These are phyloP conservation scores for Ophiostoma tasmaniense DNA, from an alignment of 2,329 filamentous ascomycete species.

Conservation along the genomic window DNA sequence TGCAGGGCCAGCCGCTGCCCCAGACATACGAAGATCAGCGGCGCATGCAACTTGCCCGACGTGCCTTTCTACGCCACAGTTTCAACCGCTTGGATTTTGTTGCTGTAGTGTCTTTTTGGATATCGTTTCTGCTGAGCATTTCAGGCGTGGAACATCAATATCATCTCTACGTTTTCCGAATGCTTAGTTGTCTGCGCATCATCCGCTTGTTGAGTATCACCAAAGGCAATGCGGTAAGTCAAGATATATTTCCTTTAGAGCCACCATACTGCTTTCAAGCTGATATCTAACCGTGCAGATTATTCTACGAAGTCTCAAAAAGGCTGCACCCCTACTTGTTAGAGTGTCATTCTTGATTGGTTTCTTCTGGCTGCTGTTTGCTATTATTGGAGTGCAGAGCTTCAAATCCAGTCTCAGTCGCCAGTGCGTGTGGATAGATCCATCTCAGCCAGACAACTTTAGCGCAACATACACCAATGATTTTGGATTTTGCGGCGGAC, in stretches of 20 bases:
- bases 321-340: conserved; percentile 81
- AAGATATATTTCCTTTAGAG: too few relatives aligned
- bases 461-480: conserved; percentile 51
- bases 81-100: conserved; percentile 95
- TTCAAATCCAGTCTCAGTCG: conserved; percentile 79
- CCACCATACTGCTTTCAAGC: background rate
- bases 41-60: conserved; percentile 74
- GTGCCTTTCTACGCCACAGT: conserved; percentile 86
- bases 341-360: conserved; percentile 90
- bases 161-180: conserved; percentile 84
- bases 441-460: conserved; percentile 46
- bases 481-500: conserved; percentile 79
- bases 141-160: conserved; percentile 58
- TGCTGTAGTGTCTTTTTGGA: conserved; percentile 91
- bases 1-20: conserved; percentile 51
- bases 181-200: conserved; percentile 93
- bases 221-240: conserved; percentile 75
- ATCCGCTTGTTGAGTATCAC: conserved; percentile 84
- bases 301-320: conserved; percentile 89
- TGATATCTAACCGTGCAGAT: conserved; percentile 40
- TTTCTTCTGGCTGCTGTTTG: conserved; percentile 97
- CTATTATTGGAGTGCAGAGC: conserved; percentile 91
- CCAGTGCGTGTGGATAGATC: conserved; percentile 70
- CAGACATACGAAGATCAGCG: conserved; percentile 68
- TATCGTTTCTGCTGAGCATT: conserved; percentile 68